Percentiles rank a stretch among this genome's conserved stretches.
Conservation (phyloP, 305 asterid genomes). For the Solanum chacoense region DNA sequence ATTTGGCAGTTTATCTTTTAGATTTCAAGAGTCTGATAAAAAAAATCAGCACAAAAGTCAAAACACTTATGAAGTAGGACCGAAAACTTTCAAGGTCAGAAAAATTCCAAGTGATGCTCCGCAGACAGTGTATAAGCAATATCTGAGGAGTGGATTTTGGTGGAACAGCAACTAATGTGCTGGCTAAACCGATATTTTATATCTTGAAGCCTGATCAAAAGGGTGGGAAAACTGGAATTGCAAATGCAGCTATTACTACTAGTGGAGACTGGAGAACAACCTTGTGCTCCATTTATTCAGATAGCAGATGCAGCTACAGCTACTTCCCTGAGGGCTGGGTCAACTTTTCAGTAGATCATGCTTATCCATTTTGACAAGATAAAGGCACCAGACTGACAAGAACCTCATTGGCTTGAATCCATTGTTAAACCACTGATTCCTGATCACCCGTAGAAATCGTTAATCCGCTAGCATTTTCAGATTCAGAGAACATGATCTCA, state of each 20-base stretch:
- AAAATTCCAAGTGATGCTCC: background rate
- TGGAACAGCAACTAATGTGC: background rate
- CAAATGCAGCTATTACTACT: background rate
- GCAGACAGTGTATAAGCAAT: background rate
- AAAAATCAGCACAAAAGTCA: background rate
- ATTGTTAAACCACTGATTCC: constrained; percentile 20
- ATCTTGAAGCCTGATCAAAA: background rate
- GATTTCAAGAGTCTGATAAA: background rate
- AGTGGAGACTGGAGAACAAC: background rate
- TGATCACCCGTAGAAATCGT: constrained; percentile 10
- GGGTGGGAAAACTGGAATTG: background rate
- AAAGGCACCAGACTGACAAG: background rate
- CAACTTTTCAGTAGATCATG: background rate
- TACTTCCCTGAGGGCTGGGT: background rate
- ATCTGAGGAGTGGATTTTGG: background rate
- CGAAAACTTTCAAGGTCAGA: background rate
- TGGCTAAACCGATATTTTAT: background rate
- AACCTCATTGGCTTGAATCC: constrained; percentile 1
- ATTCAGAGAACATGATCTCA: constrained; percentile 32
- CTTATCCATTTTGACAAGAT: background rate
- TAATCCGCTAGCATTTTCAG: background rate
- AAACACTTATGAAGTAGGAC: background rate
- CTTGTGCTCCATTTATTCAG: background rate
- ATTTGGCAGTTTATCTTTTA: background rate
- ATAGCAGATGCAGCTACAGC: background rate